phyloP scores from a whole-genome alignment of 2,329 filamentous ascomycete species.

The Camptophora hylomeconis region DNA sequence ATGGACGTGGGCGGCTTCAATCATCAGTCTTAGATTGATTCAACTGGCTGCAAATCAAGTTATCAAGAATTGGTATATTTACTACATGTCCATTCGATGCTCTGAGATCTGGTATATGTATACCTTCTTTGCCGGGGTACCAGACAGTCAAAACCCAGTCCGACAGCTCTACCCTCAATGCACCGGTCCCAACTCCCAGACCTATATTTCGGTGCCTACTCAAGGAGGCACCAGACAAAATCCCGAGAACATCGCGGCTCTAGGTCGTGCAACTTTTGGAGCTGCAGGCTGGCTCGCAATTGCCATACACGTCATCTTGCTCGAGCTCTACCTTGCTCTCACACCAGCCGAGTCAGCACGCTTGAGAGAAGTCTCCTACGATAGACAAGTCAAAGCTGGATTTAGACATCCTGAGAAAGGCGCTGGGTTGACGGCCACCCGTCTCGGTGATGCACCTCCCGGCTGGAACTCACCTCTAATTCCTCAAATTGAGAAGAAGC shows the following conservation, averaged over 20 bases:
- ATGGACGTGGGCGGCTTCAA: neutral
- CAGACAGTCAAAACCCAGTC: slow-evolving; percentile 35
- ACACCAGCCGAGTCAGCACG: slow-evolving; percentile 8
- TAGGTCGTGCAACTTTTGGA: slow-evolving; percentile 6
- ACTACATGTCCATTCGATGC: neutral
- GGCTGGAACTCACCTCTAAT: no score
- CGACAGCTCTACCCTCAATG: slow-evolving; percentile 11
- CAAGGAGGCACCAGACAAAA: slow-evolving; percentile 1
- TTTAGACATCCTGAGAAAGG: no score
- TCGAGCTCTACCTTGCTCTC: slow-evolving; percentile 9
- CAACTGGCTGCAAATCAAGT: slow-evolving; percentile 24
- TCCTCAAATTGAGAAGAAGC: no score
- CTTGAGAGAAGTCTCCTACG: slow-evolving; percentile 6
- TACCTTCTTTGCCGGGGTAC: slow-evolving; percentile 20
- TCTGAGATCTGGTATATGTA: slow-evolving; percentile 16
- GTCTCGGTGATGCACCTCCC: slow-evolving; percentile 1
- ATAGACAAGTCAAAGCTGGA: slow-evolving; percentile 11
- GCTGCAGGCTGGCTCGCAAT: slow-evolving; percentile 8
- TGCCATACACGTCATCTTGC: slow-evolving; percentile 5
- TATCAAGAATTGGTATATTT: slow-evolving; percentile 19
- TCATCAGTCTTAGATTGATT: slow-evolving; percentile 2
- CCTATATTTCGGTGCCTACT: no score
- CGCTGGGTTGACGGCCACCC: slow-evolving; percentile 23
- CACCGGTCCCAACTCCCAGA: slow-evolving; percentile 1
- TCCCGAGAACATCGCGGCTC: neutral